Percentiles rank a stretch among this genome's conserved stretches.
These are phyloP conservation scores for Lactifluus rugatus DNA, from an alignment of 768 basidiomycete genomes.

Conservation along the genomic window DNA sequence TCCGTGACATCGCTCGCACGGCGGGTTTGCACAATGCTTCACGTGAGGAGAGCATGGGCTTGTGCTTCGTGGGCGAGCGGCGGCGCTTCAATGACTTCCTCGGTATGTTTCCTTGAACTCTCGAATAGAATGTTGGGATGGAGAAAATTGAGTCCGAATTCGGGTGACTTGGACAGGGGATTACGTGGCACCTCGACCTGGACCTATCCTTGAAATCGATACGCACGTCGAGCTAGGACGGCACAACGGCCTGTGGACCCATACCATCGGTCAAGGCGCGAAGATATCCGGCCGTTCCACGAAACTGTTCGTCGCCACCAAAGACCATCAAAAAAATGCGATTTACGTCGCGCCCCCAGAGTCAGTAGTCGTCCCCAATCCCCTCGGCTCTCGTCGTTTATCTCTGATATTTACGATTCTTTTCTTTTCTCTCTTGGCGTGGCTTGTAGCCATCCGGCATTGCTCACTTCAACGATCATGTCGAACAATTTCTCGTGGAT, in stretches of 20 bases:
- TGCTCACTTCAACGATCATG: slow-evolving; percentile 31
- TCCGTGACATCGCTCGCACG: slow-evolving; percentile 58
- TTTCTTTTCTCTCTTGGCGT: neutral
- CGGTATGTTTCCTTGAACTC: slow-evolving; percentile 34
- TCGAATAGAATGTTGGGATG: neutral
- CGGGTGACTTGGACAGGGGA: slow-evolving; percentile 40
- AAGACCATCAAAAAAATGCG: slow-evolving; percentile 51
- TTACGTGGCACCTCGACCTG: slow-evolving; percentile 63
- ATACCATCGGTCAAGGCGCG: slow-evolving; percentile 78
- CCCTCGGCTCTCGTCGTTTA: neutral
- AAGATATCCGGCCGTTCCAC: slow-evolving; percentile 49
- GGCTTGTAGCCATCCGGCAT: slow-evolving; percentile 43
- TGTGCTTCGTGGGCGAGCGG: slow-evolving; percentile 89
- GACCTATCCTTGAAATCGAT: slow-evolving; percentile 51
- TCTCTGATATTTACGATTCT: neutral
- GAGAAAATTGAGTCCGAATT: neutral
- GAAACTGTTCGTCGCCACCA: slow-evolving; percentile 64
- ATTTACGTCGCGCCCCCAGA: slow-evolving; percentile 69
- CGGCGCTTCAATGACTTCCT: slow-evolving; percentile 63
- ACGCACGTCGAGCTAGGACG: slow-evolving; percentile 45
- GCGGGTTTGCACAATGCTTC: slow-evolving; percentile 61
- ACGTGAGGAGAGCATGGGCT: slow-evolving; percentile 82
- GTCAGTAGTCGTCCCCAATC: slow-evolving; percentile 30
- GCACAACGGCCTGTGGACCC: slow-evolving; percentile 76
- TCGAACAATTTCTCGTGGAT: slow-evolving; percentile 66